Conservation (phyloP, 768 basidiomycete genomes). For the Podaxis sp. region DNA sequence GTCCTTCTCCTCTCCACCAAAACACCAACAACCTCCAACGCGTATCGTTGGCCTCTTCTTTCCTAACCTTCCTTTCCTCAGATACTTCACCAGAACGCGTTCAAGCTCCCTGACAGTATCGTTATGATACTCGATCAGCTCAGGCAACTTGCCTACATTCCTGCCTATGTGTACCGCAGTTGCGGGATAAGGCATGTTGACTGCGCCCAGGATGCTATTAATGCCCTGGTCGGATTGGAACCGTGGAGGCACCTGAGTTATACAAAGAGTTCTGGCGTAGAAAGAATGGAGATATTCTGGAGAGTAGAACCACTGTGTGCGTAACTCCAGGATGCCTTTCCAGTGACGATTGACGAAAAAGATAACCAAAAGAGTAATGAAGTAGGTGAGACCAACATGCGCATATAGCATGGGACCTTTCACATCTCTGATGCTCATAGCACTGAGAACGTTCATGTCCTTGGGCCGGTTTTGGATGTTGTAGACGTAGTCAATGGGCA, state of each 20-base stretch:
- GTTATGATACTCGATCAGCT: conserved; percentile 78
- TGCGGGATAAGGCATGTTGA: conserved; percentile 67
- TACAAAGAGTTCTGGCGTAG: conserved; percentile 77
- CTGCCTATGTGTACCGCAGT: conserved; percentile 74
- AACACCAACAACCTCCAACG: conserved; percentile 66
- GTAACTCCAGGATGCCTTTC: conserved; percentile 64
- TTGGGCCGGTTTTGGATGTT: conserved; percentile 45
- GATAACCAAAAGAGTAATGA: conserved; percentile 60
- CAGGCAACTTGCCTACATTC: conserved; percentile 70
- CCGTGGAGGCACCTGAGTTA: conserved; percentile 66
- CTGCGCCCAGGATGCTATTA: conserved; percentile 51
- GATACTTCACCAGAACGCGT: conserved; percentile 68
- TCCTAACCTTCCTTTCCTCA: conserved; percentile 63
- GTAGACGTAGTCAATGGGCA: conserved; percentile 75
- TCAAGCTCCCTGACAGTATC: conserved; percentile 76
- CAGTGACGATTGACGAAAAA: conserved; percentile 62
- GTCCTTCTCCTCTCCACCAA: conserved; percentile 70
- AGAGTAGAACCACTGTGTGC: conserved; percentile 72
- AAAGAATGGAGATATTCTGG: conserved; percentile 74
- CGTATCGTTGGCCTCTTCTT: conserved; percentile 67
- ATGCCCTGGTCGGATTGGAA: conserved; percentile 74
- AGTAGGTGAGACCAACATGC: conserved; percentile 70
- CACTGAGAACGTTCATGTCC: conserved; percentile 50
- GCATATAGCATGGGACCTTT: conserved; percentile 60
- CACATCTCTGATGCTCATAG: conserved; percentile 74